Base-by-base conservation (phyloP, 2,329 filamentous ascomycete species). In the Aspergillus puulaauensis region DNA sequence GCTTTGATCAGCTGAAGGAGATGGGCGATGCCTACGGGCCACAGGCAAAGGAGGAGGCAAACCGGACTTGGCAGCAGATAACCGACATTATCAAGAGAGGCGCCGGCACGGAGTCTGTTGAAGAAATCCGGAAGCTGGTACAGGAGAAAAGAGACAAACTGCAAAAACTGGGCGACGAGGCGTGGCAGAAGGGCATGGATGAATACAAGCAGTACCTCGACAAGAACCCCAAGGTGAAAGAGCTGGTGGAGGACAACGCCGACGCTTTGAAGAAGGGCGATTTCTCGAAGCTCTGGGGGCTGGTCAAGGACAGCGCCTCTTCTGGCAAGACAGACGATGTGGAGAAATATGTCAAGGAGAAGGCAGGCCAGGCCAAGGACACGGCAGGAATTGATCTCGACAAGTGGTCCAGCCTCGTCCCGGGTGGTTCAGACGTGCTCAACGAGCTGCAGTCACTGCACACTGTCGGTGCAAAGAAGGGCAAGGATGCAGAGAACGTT, bases 181-280 rank as follows among this genome's bases (percentile, higher is more conserved):
- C 86, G 0, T 92, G 87, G 87, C 79, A 86, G 63, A 88, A 90
- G 77, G 87, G 84, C 0, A 69, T 90, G 47, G 86, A 91, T 74
- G 80, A 90, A 73, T 86, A 85, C 37, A 86, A 89, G 78, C 88
- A 89, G 0, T 83, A 86, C 58, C 80, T 92, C 1, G 88, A 91
- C 64, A 91, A 91, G 80, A 90, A 85, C 73, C 88, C 89, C n/a
- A 79, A 90, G 75, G 76, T 90, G 58, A 91, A 90, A 79, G 80
- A 90, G 73, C 72, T 91, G 0, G 70, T 92, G 1, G 87, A 90
- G 77, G 79, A 89, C 68, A 92, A 93, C 72, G 80, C 82, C 47
- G 86, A 89, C 56, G 74, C 81, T 0, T 75, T 93, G 49, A 90
- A 89, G 77, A 77, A 84, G 61, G 88, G 88, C 15, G 88, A 91